A percentile compares a stretch with the other conserved stretches of the same genome.
Evolutionary conservation across 2,329 filamentous ascomycete genomes (phyloP).

Genomic region (Bipolaris cookei): DNA sequence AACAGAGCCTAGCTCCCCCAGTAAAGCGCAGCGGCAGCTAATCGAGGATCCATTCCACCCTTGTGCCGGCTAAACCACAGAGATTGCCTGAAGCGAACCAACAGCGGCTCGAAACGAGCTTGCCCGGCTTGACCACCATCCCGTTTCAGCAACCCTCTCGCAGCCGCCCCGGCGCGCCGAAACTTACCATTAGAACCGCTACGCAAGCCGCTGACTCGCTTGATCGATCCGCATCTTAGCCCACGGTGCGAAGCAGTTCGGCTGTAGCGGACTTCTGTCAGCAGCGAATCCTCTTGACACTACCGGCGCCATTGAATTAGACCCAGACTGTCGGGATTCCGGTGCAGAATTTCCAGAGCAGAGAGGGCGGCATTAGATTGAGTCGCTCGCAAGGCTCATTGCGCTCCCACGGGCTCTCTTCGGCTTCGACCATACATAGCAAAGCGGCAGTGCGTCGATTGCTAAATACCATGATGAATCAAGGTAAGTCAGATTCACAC

Average conservation of each 20-base stretch:
- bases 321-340: constrained; percentile 35
- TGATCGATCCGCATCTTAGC: constrained; percentile 17
- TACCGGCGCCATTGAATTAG: constrained; percentile 35
- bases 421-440: constrained; percentile 25
- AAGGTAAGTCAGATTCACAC: constrained; percentile 48
- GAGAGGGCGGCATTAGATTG: constrained; percentile 32
- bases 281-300: constrained; percentile 34
- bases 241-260: constrained; percentile 20
- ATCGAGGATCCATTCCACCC: constrained; percentile 45
- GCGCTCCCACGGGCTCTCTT: constrained; percentile 19
- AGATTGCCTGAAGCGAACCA: constrained; percentile 49
- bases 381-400: constrained; percentile 28
- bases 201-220: constrained; percentile 17
- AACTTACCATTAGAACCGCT: constrained; percentile 18
- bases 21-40: constrained; percentile 46
- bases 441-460: constrained; percentile 28
- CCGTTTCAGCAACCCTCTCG: constrained; percentile 24
- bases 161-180: constrained; percentile 25
- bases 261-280: constrained; percentile 23
- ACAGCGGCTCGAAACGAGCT: constrained; percentile 42
- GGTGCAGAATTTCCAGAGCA: constrained; percentile 28
- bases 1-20: constrained; percentile 34
- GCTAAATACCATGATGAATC: constrained; percentile 44
- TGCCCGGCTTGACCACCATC: constrained; percentile 21
- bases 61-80: constrained; percentile 47